Conservation (phyloP, 495 filamentous ascomycete species). For the Penicillium simplicissimum region DNA sequence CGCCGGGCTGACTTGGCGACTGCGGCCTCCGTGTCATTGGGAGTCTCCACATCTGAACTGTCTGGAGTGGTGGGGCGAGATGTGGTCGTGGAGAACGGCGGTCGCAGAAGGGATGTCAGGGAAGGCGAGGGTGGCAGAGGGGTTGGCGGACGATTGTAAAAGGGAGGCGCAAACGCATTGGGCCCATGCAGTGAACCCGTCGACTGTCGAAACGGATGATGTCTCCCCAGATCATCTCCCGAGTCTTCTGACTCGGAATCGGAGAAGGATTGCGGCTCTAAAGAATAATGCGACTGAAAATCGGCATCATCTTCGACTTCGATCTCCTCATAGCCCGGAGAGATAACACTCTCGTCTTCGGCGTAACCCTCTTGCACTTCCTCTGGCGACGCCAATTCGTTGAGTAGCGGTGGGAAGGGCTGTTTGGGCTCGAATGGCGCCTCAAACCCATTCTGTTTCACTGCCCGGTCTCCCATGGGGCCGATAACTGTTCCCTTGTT, state of each 20-base stretch:
- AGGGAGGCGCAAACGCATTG: constrained; percentile 77
- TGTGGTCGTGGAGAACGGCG: constrained; percentile 65
- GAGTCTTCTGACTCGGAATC: constrained; percentile 44
- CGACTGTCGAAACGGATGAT: constrained; percentile 46
- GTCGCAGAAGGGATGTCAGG: constrained; percentile 89
- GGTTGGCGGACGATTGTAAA: constrained; percentile 85
- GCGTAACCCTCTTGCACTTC: constrained; percentile 29
- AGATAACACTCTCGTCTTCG: constrained; percentile 34
- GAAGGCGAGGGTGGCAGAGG: constrained; percentile 93
- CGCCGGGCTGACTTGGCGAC: constrained; percentile 63
- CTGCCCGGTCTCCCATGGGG: constrained; percentile 12
- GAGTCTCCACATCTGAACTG: constrained; percentile 78
- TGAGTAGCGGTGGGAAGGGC: constrained; percentile 42
- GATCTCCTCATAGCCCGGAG: constrained; percentile 32
- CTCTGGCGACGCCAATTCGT: constrained; percentile 32
- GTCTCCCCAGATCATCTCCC: constrained; percentile 36
- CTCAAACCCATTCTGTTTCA: constrained; percentile 11
- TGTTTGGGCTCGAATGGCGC: constrained; percentile 38
- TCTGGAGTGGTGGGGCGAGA: constrained; percentile 91
- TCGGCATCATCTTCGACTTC: constrained; percentile 47
- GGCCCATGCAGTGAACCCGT: constrained; percentile 45
- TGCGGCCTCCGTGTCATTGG: constrained; percentile 61
- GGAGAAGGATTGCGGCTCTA: constrained; percentile 43
- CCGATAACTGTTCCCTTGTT: not conserved
- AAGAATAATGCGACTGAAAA: constrained; percentile 50